Percentiles rank a stretch among this genome's conserved stretches.
Evolutionary conservation across 306 rosid species (phyloP).

Genomic region (Quillaja saponaria): DNA sequence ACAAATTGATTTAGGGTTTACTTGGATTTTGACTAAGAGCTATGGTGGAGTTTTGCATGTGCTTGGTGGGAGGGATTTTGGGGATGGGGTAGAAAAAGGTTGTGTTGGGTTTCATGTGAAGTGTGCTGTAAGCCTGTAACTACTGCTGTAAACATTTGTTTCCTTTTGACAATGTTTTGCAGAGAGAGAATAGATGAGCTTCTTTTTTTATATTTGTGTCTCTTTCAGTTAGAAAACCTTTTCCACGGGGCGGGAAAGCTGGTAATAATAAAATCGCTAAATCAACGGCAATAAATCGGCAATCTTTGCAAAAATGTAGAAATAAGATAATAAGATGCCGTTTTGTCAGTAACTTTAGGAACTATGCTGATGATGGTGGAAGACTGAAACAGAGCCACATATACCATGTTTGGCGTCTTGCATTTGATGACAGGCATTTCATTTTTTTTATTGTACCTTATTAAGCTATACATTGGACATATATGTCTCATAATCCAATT

Average conservation of each 20-base stretch:
- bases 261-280: slow-evolving; percentile 9
- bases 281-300: slow-evolving; percentile 29
- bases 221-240: slow-evolving; percentile 5
- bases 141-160: background rate
- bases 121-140: background rate
- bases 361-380: too few species aligned
- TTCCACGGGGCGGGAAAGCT: slow-evolving; percentile 37
- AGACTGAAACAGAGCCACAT: too few species aligned
- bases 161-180: slow-evolving; percentile 7
- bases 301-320: too few species aligned
- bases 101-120: background rate
- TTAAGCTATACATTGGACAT: background rate
- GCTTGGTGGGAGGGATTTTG: slow-evolving; percentile 8
- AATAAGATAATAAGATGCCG: too few species aligned
- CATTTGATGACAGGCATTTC: background rate
- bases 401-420: background rate
- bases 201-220: slow-evolving; percentile 2
- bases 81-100: slow-evolving; percentile 17
- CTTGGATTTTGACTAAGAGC: slow-evolving; percentile 34
- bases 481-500: too few species aligned
- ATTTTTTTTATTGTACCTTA: background rate
- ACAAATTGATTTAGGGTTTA: slow-evolving; percentile 27
- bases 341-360: too few species aligned
- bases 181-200: background rate
- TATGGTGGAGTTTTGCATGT: slow-evolving; percentile 38